These are phyloP conservation scores for Climacium dendroides DNA, from an alignment of 225 moss, liverwort and hornwort genomes.

Conservation along the genomic window DNA sequence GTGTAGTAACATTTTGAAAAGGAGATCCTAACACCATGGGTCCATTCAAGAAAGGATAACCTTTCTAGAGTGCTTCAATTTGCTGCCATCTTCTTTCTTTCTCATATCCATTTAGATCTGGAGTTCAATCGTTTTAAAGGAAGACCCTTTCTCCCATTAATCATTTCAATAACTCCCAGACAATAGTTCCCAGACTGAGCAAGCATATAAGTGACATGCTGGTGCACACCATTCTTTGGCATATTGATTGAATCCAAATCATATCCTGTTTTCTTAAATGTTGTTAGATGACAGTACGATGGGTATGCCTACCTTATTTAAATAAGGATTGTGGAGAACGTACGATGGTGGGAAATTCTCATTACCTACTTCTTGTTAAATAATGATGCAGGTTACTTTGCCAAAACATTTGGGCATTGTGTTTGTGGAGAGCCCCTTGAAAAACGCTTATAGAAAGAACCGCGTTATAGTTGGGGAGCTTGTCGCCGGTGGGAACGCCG, in stretches of 20 bases:
- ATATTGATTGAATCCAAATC: not conserved
- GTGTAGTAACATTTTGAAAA: not conserved
- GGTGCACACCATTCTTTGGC: not conserved
- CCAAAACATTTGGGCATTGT: slow-evolving; percentile 61
- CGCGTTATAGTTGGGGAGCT: slow-evolving; percentile 54
- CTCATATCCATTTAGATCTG: not conserved
- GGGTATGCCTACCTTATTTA: not conserved
- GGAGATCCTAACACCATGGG: not conserved
- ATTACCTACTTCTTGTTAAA: not conserved
- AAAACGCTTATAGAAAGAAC: slow-evolving; percentile 33
- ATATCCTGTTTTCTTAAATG: not conserved
- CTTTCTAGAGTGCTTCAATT: not conserved
- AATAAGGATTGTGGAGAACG: not conserved
- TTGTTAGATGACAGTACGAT: not conserved
- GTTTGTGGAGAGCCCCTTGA: slow-evolving; percentile 45
- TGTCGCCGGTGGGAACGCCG: slow-evolving; percentile 53
- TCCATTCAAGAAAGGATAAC: not conserved
- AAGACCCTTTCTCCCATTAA: not conserved
- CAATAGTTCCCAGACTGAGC: not conserved
- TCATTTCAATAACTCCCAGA: not conserved
- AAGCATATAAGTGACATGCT: not conserved
- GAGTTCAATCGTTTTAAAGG: not conserved
- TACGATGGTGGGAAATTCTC: not conserved
- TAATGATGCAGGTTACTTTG: slow-evolving; percentile 36
- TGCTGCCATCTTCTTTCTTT: not conserved